phyloP scores from a whole-genome alignment of 2,329 filamentous ascomycete species.

The Elsinoe batatas region DNA sequence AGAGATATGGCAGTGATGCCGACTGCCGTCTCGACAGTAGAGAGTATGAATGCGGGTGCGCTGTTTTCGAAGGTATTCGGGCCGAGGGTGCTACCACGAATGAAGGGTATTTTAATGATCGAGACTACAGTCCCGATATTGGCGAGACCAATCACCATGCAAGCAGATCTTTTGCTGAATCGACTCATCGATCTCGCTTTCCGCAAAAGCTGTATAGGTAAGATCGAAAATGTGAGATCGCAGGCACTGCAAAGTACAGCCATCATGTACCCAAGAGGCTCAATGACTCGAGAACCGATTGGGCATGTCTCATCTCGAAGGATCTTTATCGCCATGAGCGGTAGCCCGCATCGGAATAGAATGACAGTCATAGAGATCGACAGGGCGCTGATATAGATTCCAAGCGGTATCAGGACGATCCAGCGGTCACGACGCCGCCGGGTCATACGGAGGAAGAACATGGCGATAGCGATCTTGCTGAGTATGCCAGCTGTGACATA shows the following conservation, averaged over 20 bases:
- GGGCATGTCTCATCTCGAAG: neutral
- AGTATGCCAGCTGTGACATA: neutral
- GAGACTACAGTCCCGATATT: neutral
- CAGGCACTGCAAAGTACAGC: neutral
- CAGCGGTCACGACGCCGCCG: neutral
- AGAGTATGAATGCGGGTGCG: neutral
- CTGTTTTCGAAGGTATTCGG: neutral
- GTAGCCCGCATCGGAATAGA: conserved; percentile 4
- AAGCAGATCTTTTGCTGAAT: conserved; percentile 1
- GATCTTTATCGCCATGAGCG: neutral
- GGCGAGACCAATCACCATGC: neutral
- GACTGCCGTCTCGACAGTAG: conserved; percentile 2
- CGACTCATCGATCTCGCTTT: neutral
- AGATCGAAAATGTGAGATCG: neutral
- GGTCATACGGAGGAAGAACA: conserved; percentile 2
- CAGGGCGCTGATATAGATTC: neutral
- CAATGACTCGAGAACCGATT: neutral
- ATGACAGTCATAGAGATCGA: neutral
- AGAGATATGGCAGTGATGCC: neutral
- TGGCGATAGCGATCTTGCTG: neutral
- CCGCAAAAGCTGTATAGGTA: neutral
- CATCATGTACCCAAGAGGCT: conserved; percentile 3
- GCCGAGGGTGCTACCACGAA: neutral
- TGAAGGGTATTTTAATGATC: neutral
- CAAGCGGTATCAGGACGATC: neutral